phyloP scores from a whole-genome alignment of 2,329 filamentous ascomycete species.

The Fusarium compactum region DNA sequence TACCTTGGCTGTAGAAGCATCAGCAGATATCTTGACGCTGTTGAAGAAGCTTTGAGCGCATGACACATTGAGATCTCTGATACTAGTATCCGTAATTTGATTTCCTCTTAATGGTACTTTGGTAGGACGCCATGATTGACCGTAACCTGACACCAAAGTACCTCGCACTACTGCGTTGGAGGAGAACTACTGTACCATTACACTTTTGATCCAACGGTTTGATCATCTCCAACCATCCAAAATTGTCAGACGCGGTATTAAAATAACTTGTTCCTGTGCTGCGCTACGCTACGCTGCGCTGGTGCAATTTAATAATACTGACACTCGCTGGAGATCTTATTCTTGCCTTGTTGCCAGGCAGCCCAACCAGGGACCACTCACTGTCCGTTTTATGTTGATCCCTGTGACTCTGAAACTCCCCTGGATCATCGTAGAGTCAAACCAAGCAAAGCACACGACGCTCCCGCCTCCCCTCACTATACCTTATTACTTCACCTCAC shows the following conservation, averaged over 20 bases:
- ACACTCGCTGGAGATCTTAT: constrained; percentile 18
- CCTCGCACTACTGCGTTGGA: constrained; percentile 5
- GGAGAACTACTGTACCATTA: constrained; percentile 8
- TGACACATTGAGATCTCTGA: neutral
- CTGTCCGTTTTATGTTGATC: constrained; percentile 43
- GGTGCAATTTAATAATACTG: constrained; percentile 11
- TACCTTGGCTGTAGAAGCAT: constrained; percentile 7
- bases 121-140: neutral
- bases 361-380: constrained; percentile 24
- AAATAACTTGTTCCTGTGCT: constrained; percentile 9
- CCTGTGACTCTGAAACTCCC: constrained; percentile 48
- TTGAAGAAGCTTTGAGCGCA: neutral
- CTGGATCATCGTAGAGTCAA: constrained; percentile 38
- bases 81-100: neutral
- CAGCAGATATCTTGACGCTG: neutral
- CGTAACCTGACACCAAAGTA: constrained; percentile 18
- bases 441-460: constrained; percentile 19
- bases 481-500: constrained; percentile 9
- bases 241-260: constrained; percentile 17
- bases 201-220: constrained; percentile 1
- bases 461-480: constrained; percentile 13
- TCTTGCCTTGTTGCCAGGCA: constrained; percentile 23
- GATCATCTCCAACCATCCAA: constrained; percentile 4
- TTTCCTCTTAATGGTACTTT: neutral
- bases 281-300: neutral